Conservation (phyloP, 352 stramenopile species). For the Phytophthora meadii region DNA sequence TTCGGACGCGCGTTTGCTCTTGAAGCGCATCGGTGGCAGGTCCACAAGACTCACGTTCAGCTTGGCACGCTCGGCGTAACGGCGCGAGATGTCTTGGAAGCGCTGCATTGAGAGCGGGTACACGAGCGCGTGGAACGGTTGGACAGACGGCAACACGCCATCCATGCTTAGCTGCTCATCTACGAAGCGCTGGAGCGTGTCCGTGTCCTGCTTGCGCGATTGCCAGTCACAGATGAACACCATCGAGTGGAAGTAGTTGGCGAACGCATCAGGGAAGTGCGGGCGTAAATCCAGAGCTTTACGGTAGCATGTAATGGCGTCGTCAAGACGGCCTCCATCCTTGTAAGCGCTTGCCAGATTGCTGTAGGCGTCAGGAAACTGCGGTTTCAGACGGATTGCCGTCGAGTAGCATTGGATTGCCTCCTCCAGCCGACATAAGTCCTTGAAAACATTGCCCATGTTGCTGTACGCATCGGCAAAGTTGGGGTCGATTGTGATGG, state of each 20-base stretch:
- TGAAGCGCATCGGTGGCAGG: conserved; percentile 71
- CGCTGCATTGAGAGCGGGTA: conserved; percentile 88
- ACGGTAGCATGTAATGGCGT: conserved; percentile 94
- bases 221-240: conserved; percentile 94
- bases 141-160: conserved; percentile 83
- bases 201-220: conserved; percentile 80
- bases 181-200: conserved; percentile 66
- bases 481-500: conserved; percentile 92
- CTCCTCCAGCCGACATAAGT: conserved; percentile 87
- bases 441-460: conserved; percentile 95
- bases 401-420: conserved; percentile 92
- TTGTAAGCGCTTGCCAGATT: conserved; percentile 95
- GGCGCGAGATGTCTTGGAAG: conserved; percentile 77
- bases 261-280: conserved; percentile 93
- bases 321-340: conserved; percentile 85
- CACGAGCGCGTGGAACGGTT: conserved; percentile 94
- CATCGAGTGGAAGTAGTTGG: conserved; percentile 94
- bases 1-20: conserved; percentile 69
- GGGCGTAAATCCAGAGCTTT: conserved; percentile 91
- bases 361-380: conserved; percentile 92
- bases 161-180: conserved; percentile 66
- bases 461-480: conserved; percentile 95
- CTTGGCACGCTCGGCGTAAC: conserved; percentile 86
- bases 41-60: conserved; percentile 90
- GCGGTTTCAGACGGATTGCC: conserved; percentile 90